Evolutionary conservation across 148 eudicot genomes (phyloP).

Genomic region (Simmondsia chinensis): DNA sequence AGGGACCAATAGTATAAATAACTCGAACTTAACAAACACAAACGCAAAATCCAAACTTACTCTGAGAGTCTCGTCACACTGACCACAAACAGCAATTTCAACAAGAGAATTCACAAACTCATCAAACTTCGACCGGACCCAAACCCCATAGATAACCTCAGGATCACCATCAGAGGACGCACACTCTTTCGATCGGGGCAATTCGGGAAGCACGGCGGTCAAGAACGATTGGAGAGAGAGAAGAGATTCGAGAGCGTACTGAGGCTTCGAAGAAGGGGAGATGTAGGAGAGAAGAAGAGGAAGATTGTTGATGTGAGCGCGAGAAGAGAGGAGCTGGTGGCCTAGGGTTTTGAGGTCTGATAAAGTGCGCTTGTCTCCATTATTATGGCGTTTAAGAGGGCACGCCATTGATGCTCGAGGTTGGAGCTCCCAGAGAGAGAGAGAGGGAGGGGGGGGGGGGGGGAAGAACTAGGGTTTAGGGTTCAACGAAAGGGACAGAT

Average conservation of each 20-base stretch:
- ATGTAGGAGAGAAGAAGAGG: conserved; percentile 51
- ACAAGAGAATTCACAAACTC: conserved; percentile 39
- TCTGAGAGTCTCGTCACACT: conserved; percentile 37
- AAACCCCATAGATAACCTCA: conserved; percentile 54
- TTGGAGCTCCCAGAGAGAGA: not conserved
- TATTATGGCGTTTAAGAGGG: conserved; percentile 14
- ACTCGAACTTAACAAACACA: too few relatives aligned
- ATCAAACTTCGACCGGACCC: conserved; percentile 80
- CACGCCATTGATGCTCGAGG: conserved; percentile 26
- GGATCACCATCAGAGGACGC: conserved; percentile 25
- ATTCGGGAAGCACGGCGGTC: conserved; percentile 38
- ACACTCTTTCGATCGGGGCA: conserved; percentile 22
- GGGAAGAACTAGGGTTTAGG: conserved; percentile 14
- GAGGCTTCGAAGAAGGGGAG: conserved; percentile 44
- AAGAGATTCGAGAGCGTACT: conserved; percentile 51
- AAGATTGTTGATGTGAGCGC: conserved; percentile 65
- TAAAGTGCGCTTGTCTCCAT: conserved; percentile 24
- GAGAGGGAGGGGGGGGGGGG: not conserved
- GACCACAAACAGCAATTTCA: conserved; percentile 27
- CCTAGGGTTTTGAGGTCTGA: conserved; percentile 60
- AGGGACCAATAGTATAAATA: too few relatives aligned
- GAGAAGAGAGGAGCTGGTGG: conserved; percentile 49
- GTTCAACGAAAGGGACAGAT: too few relatives aligned
- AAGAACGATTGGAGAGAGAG: conserved; percentile 81
- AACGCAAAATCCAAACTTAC: conserved; percentile 19